Evolutionary conservation across 495 filamentous ascomycete species (phyloP).

Genomic region (Annulohypoxylon moriforme): DNA sequence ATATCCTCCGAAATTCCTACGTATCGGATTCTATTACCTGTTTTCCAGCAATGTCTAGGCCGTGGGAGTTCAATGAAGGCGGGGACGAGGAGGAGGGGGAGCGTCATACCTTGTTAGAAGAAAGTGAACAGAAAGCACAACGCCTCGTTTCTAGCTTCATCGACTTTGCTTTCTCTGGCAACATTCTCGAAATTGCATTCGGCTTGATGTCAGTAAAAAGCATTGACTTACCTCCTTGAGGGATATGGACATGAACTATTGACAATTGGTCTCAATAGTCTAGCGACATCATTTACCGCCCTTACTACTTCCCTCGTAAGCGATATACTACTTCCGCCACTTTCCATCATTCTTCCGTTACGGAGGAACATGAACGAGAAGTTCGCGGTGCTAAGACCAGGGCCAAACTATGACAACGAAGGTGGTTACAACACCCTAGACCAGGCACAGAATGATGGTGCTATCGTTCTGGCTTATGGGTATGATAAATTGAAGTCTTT

Average conservation of each 20-base stretch:
- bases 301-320: slow-evolving; percentile 78
- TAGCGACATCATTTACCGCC: slow-evolving; percentile 77
- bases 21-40: background rate
- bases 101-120: slow-evolving; percentile 48
- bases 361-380: slow-evolving; percentile 80
- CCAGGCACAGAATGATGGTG: slow-evolving; percentile 75
- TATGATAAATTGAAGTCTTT: slow-evolving; percentile 45
- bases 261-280: slow-evolving; percentile 52
- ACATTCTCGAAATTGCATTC: slow-evolving; percentile 79
- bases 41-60: slow-evolving; percentile 46
- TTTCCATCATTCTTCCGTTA: slow-evolving; percentile 75
- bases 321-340: slow-evolving; percentile 74
- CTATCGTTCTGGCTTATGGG: slow-evolving; percentile 78
- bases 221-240: background rate
- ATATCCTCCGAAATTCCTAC: slow-evolving; percentile 3
- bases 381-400: slow-evolving; percentile 72
- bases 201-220: slow-evolving; percentile 71
- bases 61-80: slow-evolving; percentile 44
- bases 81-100: slow-evolving; percentile 44
- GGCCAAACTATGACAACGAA: slow-evolving; percentile 60
- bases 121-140: slow-evolving; percentile 50
- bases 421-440: slow-evolving; percentile 74
- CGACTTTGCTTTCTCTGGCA: slow-evolving; percentile 78
- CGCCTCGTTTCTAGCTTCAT: slow-evolving; percentile 70
- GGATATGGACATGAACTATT: background rate